phyloP scores from a whole-genome alignment of 352 stramenopile species.

The Pilasporangium apinafurcum region DNA sequence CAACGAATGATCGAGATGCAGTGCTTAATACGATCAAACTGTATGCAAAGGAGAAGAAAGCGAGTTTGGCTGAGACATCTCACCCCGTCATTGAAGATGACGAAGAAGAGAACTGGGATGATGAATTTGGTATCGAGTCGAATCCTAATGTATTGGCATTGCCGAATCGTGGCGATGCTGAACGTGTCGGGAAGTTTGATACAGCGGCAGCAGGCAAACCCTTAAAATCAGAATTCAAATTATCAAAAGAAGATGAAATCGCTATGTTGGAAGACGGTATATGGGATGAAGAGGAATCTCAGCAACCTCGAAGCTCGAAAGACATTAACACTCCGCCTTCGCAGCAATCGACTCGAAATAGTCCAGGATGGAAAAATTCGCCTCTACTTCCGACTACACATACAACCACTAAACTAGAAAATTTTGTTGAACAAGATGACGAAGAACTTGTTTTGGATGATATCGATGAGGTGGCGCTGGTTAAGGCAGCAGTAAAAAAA shows the following conservation, averaged over 20 bases:
- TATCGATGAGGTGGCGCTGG: constrained; percentile 2
- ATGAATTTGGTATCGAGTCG: constrained; percentile 66
- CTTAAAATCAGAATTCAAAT: constrained; percentile 39
- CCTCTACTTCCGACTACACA: no score
- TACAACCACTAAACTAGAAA: no score
- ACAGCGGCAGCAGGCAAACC: constrained; percentile 1
- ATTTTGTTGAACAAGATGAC: no score
- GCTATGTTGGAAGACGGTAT: constrained; percentile 64
- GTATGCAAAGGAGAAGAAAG: constrained; percentile 51
- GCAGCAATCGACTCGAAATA: neutral
- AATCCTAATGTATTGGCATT: constrained; percentile 24
- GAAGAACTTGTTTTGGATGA: no score
- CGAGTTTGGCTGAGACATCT: constrained; percentile 5
- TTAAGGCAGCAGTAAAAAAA: constrained; percentile 2
- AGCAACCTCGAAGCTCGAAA: neutral
- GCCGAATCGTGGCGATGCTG: neutral
- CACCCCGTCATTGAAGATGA: constrained; percentile 29
- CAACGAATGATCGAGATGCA: constrained; percentile 65
- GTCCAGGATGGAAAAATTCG: no score
- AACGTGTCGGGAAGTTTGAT: constrained; percentile 2
- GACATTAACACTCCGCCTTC: constrained; percentile 1
- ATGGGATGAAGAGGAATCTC: constrained; percentile 47
- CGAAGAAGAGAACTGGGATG: constrained; percentile 75
- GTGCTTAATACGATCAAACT: constrained; percentile 85
- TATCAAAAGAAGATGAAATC: constrained; percentile 74